These are phyloP conservation scores for Verticillium klebahnii DNA, from an alignment of 2,329 filamentous ascomycete species.

Conservation along the genomic window DNA sequence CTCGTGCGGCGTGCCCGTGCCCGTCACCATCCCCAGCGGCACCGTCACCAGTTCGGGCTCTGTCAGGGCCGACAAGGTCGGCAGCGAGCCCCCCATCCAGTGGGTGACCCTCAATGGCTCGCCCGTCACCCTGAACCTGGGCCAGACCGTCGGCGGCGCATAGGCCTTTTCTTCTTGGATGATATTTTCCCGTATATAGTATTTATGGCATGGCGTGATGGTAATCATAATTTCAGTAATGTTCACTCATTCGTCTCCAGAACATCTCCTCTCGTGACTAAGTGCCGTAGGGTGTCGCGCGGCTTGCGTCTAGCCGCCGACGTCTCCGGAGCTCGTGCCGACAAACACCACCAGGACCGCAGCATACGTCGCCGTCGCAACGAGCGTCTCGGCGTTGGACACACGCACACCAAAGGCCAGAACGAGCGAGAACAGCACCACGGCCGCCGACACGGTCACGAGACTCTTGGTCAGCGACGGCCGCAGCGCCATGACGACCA, in stretches of 20 bases:
- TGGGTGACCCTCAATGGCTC: conserved; percentile 42
- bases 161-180: neutral
- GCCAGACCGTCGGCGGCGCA: neutral
- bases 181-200: neutral
- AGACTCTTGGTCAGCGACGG: conserved; percentile 10
- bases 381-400: conserved; percentile 9
- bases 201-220: neutral
- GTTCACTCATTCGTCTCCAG: neutral
- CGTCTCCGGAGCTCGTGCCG: conserved; percentile 7
- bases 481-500: conserved; percentile 12
- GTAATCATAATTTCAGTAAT: neutral
- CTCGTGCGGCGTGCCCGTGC: conserved; percentile 45
- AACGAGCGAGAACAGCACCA: conserved; percentile 10
- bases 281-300: too few species aligned
- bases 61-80: conserved; percentile 42
- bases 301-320: neutral
- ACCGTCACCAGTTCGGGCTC: conserved; percentile 34
- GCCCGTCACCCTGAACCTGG: conserved; percentile 21
- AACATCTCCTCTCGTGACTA: neutral
- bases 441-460: conserved; percentile 8
- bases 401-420: conserved; percentile 2
- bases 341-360: conserved; percentile 17
- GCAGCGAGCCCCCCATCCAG: conserved; percentile 46
- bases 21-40: conserved; percentile 48
- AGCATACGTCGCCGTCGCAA: conserved; percentile 13